A percentile compares a stretch with the other conserved stretches of the same genome.
These are phyloP conservation scores for Diplocarpon mali DNA, from an alignment of 2,329 filamentous ascomycete species.

Conservation along the genomic window DNA sequence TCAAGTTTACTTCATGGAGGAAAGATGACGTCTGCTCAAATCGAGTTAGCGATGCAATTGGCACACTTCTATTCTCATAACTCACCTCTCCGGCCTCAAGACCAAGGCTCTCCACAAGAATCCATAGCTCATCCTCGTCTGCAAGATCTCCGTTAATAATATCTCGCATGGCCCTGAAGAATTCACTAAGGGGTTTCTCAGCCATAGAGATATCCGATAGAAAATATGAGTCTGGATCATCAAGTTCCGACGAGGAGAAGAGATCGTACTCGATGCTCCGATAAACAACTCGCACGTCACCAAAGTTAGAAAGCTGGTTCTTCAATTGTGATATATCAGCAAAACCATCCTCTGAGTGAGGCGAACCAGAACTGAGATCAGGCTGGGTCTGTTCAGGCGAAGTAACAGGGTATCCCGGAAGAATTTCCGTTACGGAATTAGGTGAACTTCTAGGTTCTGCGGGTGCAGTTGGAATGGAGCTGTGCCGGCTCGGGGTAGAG, in stretches of 20 bases:
- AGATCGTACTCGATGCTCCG: slow-evolving; percentile 43
- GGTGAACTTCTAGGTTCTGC: slow-evolving; percentile 9
- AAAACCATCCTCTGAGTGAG: neutral
- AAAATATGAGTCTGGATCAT: slow-evolving; percentile 43
- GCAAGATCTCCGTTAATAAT: slow-evolving; percentile 43
- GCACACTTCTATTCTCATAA: slow-evolving; percentile 5
- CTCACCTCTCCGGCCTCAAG: slow-evolving; percentile 47
- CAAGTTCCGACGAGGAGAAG: slow-evolving; percentile 43
- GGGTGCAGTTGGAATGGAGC: neutral
- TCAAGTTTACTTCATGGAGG: slow-evolving; percentile 38
- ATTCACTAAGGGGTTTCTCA: slow-evolving; percentile 38
- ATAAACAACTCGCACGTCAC: slow-evolving; percentile 42
- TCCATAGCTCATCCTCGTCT: slow-evolving; percentile 44
- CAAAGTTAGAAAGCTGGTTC: slow-evolving; percentile 11
- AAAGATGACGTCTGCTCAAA: slow-evolving; percentile 36
- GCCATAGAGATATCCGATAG: slow-evolving; percentile 43
- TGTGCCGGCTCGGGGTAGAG: slow-evolving; percentile 1
- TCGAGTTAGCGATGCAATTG: slow-evolving; percentile 21
- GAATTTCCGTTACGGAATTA: slow-evolving; percentile 3
- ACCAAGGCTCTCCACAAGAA: slow-evolving; percentile 43
- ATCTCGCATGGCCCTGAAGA: slow-evolving; percentile 45
- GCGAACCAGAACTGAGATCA: neutral
- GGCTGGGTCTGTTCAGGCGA: neutral
- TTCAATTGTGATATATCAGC: neutral
- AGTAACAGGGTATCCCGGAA: neutral